Conservation (phyloP, 345 rosid species). For the Dimocarpus longan region DNA sequence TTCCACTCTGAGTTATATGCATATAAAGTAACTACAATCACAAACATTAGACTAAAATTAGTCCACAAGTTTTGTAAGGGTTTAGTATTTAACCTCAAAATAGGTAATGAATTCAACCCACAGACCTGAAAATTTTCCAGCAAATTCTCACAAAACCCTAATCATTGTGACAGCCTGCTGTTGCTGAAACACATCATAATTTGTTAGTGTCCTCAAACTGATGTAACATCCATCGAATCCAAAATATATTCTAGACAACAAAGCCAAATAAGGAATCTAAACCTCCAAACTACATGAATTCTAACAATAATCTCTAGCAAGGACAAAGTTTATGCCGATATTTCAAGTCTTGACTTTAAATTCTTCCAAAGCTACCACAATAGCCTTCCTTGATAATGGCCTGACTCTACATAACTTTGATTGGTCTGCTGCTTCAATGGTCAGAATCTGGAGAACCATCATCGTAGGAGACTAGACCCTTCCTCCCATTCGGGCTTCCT, state of each 20-base stretch:
- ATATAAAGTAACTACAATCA: too few species aligned
- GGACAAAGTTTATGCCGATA: not conserved
- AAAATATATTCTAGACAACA: not conserved
- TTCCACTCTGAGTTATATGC: too few species aligned
- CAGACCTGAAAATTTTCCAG: not conserved
- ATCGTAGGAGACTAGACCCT: constrained; percentile 77
- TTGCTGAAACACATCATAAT: not conserved
- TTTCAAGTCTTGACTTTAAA: not conserved
- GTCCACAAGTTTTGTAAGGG: not conserved
- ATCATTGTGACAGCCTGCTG: not conserved
- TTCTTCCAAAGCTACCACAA: not conserved
- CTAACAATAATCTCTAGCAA: not conserved
- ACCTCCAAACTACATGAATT: not conserved
- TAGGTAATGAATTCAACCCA: not conserved
- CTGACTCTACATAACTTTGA: not conserved
- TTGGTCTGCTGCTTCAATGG: constrained; percentile 15
- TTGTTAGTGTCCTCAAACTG: not conserved
- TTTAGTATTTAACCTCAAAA: too few species aligned
- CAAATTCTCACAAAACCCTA: not conserved
- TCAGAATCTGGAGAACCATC: constrained; percentile 65
- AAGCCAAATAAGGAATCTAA: not conserved
- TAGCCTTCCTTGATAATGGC: not conserved
- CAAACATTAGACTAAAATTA: too few species aligned
- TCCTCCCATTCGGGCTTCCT: constrained; percentile 52
- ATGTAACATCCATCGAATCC: not conserved